Conservation (phyloP, 306 rosid species). For the Glycine soja region DNA sequence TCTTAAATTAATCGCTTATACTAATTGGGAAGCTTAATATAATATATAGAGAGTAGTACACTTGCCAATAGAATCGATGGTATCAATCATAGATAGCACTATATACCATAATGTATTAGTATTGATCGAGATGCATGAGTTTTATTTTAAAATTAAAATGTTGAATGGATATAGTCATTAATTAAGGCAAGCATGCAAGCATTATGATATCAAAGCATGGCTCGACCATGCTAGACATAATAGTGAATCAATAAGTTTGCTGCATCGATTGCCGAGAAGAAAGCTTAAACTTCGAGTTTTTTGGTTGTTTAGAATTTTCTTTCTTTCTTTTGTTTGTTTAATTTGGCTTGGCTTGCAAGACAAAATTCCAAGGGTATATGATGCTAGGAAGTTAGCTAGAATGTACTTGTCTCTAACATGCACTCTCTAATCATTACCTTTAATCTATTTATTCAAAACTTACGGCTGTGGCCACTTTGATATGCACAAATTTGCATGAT, state of each 20-base stretch:
- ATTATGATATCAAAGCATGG: conserved; percentile 37
- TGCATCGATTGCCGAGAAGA: conserved; percentile 43
- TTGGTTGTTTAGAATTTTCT: neutral
- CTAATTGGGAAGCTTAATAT: neutral
- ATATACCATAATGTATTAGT: neutral
- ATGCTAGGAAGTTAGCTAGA: conserved; percentile 27
- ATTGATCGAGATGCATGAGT: neutral
- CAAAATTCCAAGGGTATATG: conserved; percentile 17
- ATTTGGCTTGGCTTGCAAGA: conserved; percentile 50
- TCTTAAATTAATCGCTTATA: neutral
- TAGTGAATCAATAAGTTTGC: conserved; percentile 20
- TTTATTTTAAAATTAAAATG: conserved; percentile 17
- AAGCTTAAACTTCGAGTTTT: conserved; percentile 15
- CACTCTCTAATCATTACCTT: conserved; percentile 44
- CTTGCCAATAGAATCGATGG: neutral
- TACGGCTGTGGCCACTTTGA: conserved; percentile 45
- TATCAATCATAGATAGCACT: no score
- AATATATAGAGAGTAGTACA: neutral
- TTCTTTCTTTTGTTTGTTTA: neutral
- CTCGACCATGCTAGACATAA: conserved; percentile 45
- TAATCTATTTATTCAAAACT: conserved; percentile 46
- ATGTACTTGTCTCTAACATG: conserved; percentile 41
- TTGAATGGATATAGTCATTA: neutral
- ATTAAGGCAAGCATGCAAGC: conserved; percentile 37
- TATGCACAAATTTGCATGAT: conserved; percentile 40